Evolutionary conservation across 2,329 filamentous ascomycete genomes (phyloP).

Genomic region (Epichloe hybrida): DNA sequence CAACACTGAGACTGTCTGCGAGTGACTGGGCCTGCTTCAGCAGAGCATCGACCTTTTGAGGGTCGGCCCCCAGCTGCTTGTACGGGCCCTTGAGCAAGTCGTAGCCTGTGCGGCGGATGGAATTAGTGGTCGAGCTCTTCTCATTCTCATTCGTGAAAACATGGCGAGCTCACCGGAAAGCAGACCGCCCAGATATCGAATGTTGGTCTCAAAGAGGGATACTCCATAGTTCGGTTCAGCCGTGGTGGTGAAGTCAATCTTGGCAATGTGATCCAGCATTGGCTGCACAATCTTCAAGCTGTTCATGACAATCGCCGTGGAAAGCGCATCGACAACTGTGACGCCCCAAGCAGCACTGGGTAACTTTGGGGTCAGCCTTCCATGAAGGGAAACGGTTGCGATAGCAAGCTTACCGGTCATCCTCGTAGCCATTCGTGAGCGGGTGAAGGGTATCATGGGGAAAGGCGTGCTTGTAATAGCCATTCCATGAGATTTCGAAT

Average conservation of each 20-base stretch:
- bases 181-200: constrained; percentile 72
- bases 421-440: constrained; percentile 46
- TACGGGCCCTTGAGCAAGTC: constrained; percentile 60
- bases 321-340: constrained; percentile 67
- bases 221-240: constrained; percentile 32
- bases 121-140: background rate
- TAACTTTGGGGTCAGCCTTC: too few species aligned
- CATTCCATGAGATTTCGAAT: constrained; percentile 58
- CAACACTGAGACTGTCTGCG: constrained; percentile 60
- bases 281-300: constrained; percentile 51
- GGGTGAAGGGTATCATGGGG: constrained; percentile 65
- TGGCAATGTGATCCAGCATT: constrained; percentile 58
- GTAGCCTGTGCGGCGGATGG: constrained; percentile 32
- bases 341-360: constrained; percentile 72
- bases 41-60: constrained; percentile 38
- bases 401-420: constrained; percentile 49
- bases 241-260: constrained; percentile 56
- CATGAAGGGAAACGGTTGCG: background rate
- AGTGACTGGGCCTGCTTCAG: constrained; percentile 55
- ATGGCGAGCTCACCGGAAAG: constrained; percentile 44
- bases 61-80: constrained; percentile 29
- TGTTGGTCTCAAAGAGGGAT: constrained; percentile 81
- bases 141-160: background rate
- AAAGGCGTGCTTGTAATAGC: constrained; percentile 61
- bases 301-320: constrained; percentile 67